phyloP scores from a whole-genome alignment of 176 grass and related monocot species.

The Alloteropsis semialata region DNA sequence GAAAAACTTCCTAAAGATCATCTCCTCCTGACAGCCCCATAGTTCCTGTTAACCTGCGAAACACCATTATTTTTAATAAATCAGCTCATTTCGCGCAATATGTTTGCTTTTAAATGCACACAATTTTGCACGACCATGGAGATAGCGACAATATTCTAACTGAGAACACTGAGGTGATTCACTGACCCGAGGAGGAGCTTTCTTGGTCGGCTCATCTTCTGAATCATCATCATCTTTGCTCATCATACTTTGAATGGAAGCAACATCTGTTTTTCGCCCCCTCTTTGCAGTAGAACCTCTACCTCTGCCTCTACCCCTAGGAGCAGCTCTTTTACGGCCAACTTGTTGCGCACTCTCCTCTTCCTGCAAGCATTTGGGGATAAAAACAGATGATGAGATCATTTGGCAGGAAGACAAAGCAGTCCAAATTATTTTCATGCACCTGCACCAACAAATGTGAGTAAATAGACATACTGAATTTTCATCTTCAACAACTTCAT shows the following conservation, averaged over 20 bases:
- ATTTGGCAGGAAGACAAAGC: not conserved
- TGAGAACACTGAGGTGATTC: not conserved
- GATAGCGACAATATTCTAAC: not conserved
- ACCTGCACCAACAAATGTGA: not conserved
- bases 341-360: slow-evolving; percentile 61
- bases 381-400: slow-evolving; percentile 7
- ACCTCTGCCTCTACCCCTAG: slow-evolving; percentile 58
- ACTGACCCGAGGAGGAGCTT: slow-evolving; percentile 59
- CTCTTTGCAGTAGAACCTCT: slow-evolving; percentile 69
- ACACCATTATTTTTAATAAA: not conserved
- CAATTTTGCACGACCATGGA: not conserved
- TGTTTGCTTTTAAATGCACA: not conserved
- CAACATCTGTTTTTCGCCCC: slow-evolving; percentile 68
- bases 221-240: slow-evolving; percentile 59
- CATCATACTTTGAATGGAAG: slow-evolving; percentile 65
- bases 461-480: slow-evolving; percentile 56
- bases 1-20: slow-evolving; percentile 32
- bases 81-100: not conserved
- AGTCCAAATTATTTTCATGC: not conserved
- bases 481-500: slow-evolving; percentile 64
- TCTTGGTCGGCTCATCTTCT: slow-evolving; percentile 72
- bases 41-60: slow-evolving; percentile 68
- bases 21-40: slow-evolving; percentile 64
- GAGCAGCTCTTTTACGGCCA: slow-evolving; percentile 71
- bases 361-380: slow-evolving; percentile 40